Evolutionary conservation across 108 stramenopile genomes (phyloP), one percentile per base, ranked within the genome.

Genomic region (Nitzschia palea): DNA sequence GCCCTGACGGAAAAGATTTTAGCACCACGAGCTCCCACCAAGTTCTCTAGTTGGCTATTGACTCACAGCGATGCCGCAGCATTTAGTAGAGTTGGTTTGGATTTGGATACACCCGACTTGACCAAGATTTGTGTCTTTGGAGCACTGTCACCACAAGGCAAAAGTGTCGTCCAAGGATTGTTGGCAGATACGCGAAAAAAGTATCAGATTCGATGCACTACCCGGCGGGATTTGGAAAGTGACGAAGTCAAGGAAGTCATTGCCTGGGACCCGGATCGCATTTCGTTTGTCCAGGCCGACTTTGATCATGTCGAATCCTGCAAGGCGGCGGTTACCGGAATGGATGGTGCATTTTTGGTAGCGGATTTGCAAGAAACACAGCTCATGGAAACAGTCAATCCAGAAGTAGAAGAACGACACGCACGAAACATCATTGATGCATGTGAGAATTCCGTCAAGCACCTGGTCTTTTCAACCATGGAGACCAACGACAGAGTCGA

Each of bases 391-490:
- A 40, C 17, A 0, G 22, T 40, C 1, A 36, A 48, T 17, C 45
- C 54, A 36, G 75, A 72, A 47, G 35, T 8, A 34, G 81, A 82
- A 58, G 81, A 83, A 45, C 33, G 45, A 30, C 71, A 62, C 22
- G 73, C 65, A 0, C 45, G 73, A 12, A 79, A 80, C 58, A 29
- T 87, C 31, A 87, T 87, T 65, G 86, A 87, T 71, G 86, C 86
- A n/a, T 87, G 80, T 53, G 78, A 70, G 20, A 72, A 59, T n/a
- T 20, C 50, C 25, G 80, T 82, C 12, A 48, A 55, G 22, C 85
- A 86, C 68, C 52, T 86, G 36, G 85, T 86, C 1, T 77, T 86
- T 66, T 71, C 70, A 12, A 80, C 85, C n/a, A 55, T 80, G 52
- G 81, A 78, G 50, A 61, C 43, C 15, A 48, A 9, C 25, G 55